These are phyloP conservation scores for Cryptococcus neoformans DNA, from an alignment of 1,284 basidiomycete species.

Conservation along the genomic window DNA sequence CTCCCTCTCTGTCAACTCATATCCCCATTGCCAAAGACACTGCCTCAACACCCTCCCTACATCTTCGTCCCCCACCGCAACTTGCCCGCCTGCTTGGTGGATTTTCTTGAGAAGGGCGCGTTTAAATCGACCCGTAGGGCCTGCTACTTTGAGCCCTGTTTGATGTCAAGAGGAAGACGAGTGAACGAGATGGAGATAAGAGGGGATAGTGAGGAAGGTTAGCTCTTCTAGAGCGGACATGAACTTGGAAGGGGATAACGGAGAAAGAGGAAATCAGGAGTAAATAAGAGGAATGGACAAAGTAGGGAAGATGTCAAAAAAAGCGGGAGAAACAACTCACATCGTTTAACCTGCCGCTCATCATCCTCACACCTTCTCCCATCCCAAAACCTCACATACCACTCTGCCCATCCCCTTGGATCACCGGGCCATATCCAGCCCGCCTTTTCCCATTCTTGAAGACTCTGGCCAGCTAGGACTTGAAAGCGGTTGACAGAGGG, in stretches of 20 bases:
- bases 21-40: slow-evolving; percentile 46
- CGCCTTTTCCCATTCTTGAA: slow-evolving; percentile 53
- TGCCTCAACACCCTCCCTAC: slow-evolving; percentile 39
- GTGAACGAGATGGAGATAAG: background rate
- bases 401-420: slow-evolving; percentile 53
- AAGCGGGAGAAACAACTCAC: slow-evolving; percentile 26
- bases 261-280: background rate
- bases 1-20: slow-evolving; percentile 31
- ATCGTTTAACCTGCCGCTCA: slow-evolving; percentile 51
- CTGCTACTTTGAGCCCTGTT: slow-evolving; percentile 51
- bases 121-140: slow-evolving; percentile 51
- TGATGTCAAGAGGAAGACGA: background rate
- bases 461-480: slow-evolving; percentile 50
- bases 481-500: slow-evolving; percentile 47
- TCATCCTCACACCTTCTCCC: slow-evolving; percentile 51
- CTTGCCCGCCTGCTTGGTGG: slow-evolving; percentile 35
- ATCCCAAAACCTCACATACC: slow-evolving; percentile 52
- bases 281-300: background rate
- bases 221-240: too few relatives aligned
- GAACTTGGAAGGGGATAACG: background rate
- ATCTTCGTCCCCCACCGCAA: slow-evolving; percentile 29
- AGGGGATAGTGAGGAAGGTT: background rate
- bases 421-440: slow-evolving; percentile 52
- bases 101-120: slow-evolving; percentile 49
- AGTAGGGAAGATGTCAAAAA: background rate